Base-by-base conservation (phyloP, 2,329 filamentous ascomycete species). In the Apiospora pterosperma region DNA sequence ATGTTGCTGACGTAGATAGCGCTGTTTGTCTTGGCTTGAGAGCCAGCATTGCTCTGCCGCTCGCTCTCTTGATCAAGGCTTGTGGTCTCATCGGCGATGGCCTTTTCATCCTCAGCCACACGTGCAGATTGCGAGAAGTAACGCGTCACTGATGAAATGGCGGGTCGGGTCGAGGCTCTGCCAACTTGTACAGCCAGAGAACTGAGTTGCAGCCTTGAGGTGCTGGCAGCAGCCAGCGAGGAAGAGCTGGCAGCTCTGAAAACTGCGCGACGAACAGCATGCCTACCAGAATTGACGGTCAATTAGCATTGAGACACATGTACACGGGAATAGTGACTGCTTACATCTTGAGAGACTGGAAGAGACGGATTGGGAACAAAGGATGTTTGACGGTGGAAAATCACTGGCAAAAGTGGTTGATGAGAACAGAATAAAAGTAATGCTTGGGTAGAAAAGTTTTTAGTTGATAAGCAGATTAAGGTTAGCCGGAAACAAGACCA, bases 1-100 rank as follows among this genome's bases (percentile, higher is more conserved):
- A 92, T 78, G 76, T 92, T 92, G 66, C 88, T 89, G 67, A 92
- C 73, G 71, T 90, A 92, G 66, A 92, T 69, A 8, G 80, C 84
- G 58, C 36, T n/a, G 64, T 19, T 21, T 16, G 48, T 4, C 41
- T 41, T 11, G 16, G 62, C 14, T 3, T 25, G 28, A 38, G 55
- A 41, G 64, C 59, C 12, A 64, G 44, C 23, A 1, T 38, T 19
- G 21, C 10, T 48, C 41, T 64, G 21, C 62, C 61, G 55, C 23
- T 38, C 58, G 52, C 59, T 44, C 6, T 52, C 23, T 21, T 63
- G 60, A 10, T 41, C 25, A 39, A 63, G 61, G 52, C 52, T 48
- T 23, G 44, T 61, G 59, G 61, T 62, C 21, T 67, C 65, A 28
- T 68, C 66, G 1, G 63, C 64, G 11, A 39, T 36, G 19, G 8